Evolutionary conservation across 345 rosid species (phyloP), one percentile per base, ranked within the genome.

Genomic region (Eucalyptus sp.): DNA sequence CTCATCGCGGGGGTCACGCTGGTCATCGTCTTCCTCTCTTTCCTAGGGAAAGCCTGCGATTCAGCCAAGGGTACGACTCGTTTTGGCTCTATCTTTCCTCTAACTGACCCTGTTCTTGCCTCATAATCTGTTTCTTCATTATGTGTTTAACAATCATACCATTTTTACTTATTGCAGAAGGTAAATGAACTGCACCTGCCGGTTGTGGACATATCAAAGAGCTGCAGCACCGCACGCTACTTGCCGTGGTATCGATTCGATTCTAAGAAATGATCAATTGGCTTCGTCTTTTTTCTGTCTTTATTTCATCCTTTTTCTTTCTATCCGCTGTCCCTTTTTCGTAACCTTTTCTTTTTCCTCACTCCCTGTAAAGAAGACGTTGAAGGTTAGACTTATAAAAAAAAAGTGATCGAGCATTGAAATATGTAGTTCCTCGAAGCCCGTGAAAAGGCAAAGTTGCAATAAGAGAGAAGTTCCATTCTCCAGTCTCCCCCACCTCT

Each of bases 1-100:
- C 94, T 96, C 64, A 96, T 97, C 43, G 99, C 97, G 29, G 99
- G 92, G 89, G 97, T 96, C 92, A 96, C 96, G 71, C 90, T 97
- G 60, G 93, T 97, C 91, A 94, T 97, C 46, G 92, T 97, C 13
- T 91, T 96, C 90, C 91, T 96, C 48, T 94, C 98, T 88, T 96
- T 93, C 94, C 81, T 95, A 41, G 91, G 96, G 89, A 96, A 94
- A 90, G 79, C 86, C 50, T 94, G 94, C 51, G 98, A 92, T 52
- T 91, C 91, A 89, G 97, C 90, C 88, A 96, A 52, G 62, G 87
- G 87, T 51, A 86, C 44, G 43, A 7, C 46, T 37, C 27, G 3
- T 17, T 71, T 71, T 18, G 44, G 44, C 13, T 71, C 81, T 17
- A 37, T 33, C 9, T 71, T 33, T 37, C 46, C 44, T 33, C 29